Evolutionary conservation across 495 filamentous ascomycete genomes (phyloP).

Genomic region (Xylaria venustula): DNA sequence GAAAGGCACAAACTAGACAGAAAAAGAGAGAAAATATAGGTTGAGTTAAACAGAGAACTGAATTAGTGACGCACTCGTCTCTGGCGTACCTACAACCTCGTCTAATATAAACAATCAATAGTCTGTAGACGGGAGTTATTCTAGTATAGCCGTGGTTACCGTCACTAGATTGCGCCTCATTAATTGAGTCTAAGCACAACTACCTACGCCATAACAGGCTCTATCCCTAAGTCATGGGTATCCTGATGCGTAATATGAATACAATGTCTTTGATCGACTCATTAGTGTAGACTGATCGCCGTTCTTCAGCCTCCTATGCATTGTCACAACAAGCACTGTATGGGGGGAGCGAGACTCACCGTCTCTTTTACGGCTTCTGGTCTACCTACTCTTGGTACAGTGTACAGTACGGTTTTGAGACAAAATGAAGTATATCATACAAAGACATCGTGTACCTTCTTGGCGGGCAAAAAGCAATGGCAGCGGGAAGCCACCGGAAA

Average conservation of each 20-base stretch:
- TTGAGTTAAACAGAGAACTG: not conserved
- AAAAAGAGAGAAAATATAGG: not conserved
- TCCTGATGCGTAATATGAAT: not conserved
- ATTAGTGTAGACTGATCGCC: not conserved
- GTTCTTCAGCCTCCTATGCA: not conserved
- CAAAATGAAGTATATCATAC: not conserved
- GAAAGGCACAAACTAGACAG: not conserved
- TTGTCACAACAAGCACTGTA: not conserved
- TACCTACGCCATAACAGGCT: not conserved
- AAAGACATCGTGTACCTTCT: too few species aligned
- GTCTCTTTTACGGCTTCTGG: not conserved
- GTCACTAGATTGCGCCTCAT: not conserved
- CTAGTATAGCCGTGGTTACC: not conserved
- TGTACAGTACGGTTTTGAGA: not conserved
- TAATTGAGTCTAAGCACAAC: not conserved
- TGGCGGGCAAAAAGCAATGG: too few species aligned
- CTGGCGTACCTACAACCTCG: not conserved
- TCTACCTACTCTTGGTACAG: not conserved
- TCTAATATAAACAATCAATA: conserved; percentile 1
- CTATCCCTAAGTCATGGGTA: not conserved
- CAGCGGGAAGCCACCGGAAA: too few species aligned
- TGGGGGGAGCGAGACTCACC: conserved; percentile 2
- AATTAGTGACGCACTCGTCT: not conserved
- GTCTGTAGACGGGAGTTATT: not conserved
- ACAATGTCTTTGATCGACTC: too few species aligned